phyloP scores from a whole-genome alignment of 371 early-diverging fungal genomes.

The Rhizopus delemar region DNA sequence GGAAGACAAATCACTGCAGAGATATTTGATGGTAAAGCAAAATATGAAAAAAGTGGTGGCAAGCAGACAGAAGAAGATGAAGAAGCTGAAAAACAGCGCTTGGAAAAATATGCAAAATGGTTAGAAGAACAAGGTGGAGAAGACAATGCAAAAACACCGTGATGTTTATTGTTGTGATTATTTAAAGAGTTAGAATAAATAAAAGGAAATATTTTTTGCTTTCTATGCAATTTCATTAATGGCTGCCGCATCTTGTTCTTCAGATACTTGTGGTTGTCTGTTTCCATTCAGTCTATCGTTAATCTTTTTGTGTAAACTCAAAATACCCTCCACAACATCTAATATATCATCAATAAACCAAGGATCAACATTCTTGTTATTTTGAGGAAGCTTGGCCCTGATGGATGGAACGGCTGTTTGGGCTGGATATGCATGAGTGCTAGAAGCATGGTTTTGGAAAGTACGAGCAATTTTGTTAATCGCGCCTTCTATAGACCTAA shows the following conservation, averaged over 20 bases:
- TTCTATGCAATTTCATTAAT: too few relatives aligned
- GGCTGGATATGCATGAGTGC: neutral
- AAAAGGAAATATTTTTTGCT: too few relatives aligned
- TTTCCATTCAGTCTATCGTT: neutral
- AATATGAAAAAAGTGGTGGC: constrained; percentile 56
- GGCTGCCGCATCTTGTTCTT: neutral
- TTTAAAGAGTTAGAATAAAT: too few relatives aligned
- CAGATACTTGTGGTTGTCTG: neutral
- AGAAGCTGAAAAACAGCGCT: constrained; percentile 67
- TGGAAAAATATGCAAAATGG: constrained; percentile 83
- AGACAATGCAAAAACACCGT: constrained; percentile 25
- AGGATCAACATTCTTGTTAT: neutral
- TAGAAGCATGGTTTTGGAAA: neutral
- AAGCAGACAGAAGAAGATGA: constrained; percentile 64
- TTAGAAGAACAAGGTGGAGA: constrained; percentile 59
- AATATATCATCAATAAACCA: neutral
- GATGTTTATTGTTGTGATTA: neutral
- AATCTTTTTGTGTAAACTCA: neutral
- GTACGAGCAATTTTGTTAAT: constrained; percentile 1
- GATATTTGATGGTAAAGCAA: constrained; percentile 77
- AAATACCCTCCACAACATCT: neutral
- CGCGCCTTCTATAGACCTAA: neutral
- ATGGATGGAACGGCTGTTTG: neutral
- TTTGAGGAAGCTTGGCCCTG: neutral
- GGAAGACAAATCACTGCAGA: constrained; percentile 81